Percentiles rank a stretch among this genome's conserved stretches.
These are phyloP conservation scores for Lasiosphaeria miniovina DNA, from an alignment of 495 filamentous ascomycete genomes.

Conservation along the genomic window DNA sequence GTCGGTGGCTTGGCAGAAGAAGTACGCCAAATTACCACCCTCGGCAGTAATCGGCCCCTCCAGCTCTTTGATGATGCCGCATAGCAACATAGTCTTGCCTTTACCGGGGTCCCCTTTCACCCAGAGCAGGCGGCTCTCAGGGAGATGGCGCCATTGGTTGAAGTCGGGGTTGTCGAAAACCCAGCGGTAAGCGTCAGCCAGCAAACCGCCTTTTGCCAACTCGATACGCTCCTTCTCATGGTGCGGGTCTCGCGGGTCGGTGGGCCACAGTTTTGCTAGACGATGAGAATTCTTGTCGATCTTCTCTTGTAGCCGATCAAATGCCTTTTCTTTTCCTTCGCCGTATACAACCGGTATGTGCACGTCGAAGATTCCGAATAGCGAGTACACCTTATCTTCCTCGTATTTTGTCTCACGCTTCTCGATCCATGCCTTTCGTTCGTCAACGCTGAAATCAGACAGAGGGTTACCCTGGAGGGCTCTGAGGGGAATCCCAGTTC, in stretches of 20 bases:
- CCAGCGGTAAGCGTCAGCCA: constrained; percentile 43
- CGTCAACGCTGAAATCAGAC: constrained; percentile 4
- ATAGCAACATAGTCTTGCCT: constrained; percentile 51
- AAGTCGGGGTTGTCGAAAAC: constrained; percentile 40
- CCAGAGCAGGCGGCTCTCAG: constrained; percentile 37
- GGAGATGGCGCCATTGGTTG: constrained; percentile 27
- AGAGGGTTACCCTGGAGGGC: constrained; percentile 4
- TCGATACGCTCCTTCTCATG: constrained; percentile 40
- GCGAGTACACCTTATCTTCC: constrained; percentile 10
- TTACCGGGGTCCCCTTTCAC: constrained; percentile 27
- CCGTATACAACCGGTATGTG: constrained; percentile 4
- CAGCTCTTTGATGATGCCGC: constrained; percentile 40
- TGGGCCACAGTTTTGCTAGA: constrained; percentile 1
- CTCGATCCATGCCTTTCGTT: constrained; percentile 1
- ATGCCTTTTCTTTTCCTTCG: constrained; percentile 7
- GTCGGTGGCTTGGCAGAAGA: constrained; percentile 41
- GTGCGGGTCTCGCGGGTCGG: constrained; percentile 22
- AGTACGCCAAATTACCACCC: constrained; percentile 29
- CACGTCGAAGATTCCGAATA: constrained; percentile 4
- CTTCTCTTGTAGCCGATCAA: constrained; percentile 3
- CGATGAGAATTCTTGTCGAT: not conserved
- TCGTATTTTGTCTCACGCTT: constrained; percentile 3
- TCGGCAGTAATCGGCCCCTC: not conserved
- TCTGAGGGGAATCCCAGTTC: constrained; percentile 3
- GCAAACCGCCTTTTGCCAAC: constrained; percentile 38